phyloP scores from a whole-genome alignment of 2,329 filamentous ascomycete genomes.

The Apiospora pterosperma region DNA sequence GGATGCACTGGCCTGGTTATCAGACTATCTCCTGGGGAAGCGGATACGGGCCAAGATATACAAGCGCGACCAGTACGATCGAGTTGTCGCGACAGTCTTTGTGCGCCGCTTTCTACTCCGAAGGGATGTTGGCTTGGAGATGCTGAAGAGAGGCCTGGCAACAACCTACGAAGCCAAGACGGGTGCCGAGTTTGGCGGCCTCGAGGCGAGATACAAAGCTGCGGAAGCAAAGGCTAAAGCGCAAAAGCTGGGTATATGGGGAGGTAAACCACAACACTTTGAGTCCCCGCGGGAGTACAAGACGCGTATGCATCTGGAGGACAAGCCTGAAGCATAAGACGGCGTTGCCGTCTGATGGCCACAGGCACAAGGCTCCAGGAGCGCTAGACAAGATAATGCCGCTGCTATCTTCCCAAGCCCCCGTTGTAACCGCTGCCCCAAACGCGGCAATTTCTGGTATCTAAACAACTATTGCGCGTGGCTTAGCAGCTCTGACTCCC shows the following conservation, averaged over 20 bases:
- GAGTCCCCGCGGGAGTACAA: constrained; percentile 92
- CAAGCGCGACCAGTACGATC: constrained; percentile 85
- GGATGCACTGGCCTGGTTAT: constrained; percentile 83
- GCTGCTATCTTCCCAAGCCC: background rate
- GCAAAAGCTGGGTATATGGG: constrained; percentile 73
- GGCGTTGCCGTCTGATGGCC: background rate
- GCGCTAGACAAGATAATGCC: background rate
- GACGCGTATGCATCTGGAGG: constrained; percentile 40
- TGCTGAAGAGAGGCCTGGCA: constrained; percentile 81
- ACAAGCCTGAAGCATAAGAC: constrained; percentile 14
- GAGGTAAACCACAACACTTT: constrained; percentile 55
- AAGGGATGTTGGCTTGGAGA: constrained; percentile 81
- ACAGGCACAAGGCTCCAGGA: background rate
- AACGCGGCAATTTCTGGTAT: background rate
- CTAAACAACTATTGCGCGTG: background rate
- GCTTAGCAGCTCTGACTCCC: background rate
- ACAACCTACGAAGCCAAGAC: constrained; percentile 92
- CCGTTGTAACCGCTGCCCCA: background rate
- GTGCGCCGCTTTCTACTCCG: constrained; percentile 66
- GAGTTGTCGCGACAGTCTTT: constrained; percentile 82
- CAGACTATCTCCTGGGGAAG: constrained; percentile 63
- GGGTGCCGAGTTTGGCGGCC: constrained; percentile 82
- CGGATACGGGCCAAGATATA: constrained; percentile 82
- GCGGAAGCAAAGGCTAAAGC: constrained; percentile 65
- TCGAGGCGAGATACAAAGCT: constrained; percentile 59